Conservation (phyloP, 306 rosid genomes). For the Begonia loranthoides region DNA sequence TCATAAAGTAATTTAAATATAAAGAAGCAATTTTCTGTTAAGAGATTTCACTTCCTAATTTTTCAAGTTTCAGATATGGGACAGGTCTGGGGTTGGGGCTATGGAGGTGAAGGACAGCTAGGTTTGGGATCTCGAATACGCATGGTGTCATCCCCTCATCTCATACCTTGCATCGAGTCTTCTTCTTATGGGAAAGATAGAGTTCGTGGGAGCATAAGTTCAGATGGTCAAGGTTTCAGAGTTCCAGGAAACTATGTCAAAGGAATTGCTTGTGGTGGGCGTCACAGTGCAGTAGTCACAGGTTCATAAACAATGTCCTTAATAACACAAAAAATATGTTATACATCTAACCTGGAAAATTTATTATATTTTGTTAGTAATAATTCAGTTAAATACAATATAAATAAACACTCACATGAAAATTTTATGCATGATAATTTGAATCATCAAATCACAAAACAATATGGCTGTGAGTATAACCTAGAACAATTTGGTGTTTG, state of each 20-base stretch:
- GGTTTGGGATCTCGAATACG: slow-evolving; percentile 91
- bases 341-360: too few relatives aligned
- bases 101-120: slow-evolving; percentile 99
- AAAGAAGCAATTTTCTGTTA: not conserved
- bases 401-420: too few relatives aligned
- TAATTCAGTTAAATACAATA: too few relatives aligned
- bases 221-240: slow-evolving; percentile 48
- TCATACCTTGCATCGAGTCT: slow-evolving; percentile 59
- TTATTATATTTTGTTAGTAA: too few relatives aligned
- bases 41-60: slow-evolving; percentile 3
- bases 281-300: slow-evolving; percentile 91
- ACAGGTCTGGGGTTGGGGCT: slow-evolving; percentile 99
- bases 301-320: slow-evolving; percentile 19
- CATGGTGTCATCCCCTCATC: slow-evolving; percentile 93
- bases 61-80: slow-evolving; percentile 64
- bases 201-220: slow-evolving; percentile 38
- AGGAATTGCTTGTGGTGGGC: slow-evolving; percentile 91
- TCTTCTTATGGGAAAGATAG: slow-evolving; percentile 51
- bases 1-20: not conserved
- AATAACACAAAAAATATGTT: too few relatives aligned
- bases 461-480: too few relatives aligned
- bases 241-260: slow-evolving; percentile 71
- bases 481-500: too few relatives aligned
- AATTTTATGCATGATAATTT: too few relatives aligned
- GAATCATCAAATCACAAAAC: too few relatives aligned